Evolutionary conservation across 176 grass and related monocot species (phyloP).

Genomic region (Bromus sterilis): DNA sequence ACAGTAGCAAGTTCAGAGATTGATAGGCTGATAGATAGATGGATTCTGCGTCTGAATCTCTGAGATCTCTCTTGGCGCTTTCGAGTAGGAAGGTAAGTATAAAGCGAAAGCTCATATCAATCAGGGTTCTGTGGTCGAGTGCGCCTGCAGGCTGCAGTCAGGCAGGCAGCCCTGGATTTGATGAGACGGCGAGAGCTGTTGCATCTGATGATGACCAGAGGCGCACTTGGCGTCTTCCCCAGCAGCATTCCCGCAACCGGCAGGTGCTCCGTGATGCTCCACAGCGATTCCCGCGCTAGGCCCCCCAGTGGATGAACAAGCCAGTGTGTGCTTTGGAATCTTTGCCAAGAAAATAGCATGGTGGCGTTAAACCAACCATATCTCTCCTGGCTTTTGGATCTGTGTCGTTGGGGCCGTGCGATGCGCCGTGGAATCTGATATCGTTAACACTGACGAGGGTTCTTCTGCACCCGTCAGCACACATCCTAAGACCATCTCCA

Average conservation of each 20-base stretch:
- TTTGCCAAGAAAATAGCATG: neutral
- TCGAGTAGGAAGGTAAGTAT: neutral
- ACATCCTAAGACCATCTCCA: too few relatives aligned
- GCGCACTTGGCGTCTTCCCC: neutral
- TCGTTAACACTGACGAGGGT: neutral
- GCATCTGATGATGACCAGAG: too few relatives aligned
- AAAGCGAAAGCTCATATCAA: neutral
- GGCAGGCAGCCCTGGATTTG: neutral
- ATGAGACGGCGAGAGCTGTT: neutral
- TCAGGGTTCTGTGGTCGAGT: neutral
- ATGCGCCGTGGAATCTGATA: neutral
- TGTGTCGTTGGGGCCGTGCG: neutral
- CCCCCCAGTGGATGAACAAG: neutral
- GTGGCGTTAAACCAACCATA: too few relatives aligned
- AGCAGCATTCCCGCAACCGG: too few relatives aligned
- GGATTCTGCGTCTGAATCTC: neutral
- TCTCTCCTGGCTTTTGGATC: neutral
- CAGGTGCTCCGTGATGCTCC: neutral
- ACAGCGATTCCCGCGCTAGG: too few relatives aligned
- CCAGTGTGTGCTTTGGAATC: neutral
- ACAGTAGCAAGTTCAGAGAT: neutral
- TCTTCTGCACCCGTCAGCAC: neutral
- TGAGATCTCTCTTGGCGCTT: neutral
- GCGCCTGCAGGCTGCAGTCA: neutral
- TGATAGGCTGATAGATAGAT: neutral